Evolutionary conservation across 305 asterid genomes (phyloP).

Genomic region (Fraxinus greggii): DNA sequence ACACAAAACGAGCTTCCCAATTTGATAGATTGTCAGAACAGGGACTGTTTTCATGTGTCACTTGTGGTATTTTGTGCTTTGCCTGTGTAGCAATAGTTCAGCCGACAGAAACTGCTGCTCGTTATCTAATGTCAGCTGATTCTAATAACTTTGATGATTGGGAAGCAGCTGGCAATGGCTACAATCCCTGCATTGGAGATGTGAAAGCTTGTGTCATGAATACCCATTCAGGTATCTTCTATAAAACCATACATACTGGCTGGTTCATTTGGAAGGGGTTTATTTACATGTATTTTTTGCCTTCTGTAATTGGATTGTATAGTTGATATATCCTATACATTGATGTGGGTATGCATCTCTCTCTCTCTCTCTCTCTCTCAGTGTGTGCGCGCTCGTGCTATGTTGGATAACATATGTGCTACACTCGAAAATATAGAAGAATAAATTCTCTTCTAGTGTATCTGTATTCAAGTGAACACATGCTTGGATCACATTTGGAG

Average conservation of each 20-base stretch:
- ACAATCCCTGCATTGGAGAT: constrained; percentile 31
- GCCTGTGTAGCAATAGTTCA: constrained; percentile 85
- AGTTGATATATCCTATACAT: constrained; percentile 6
- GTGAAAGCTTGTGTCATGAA: constrained; percentile 33
- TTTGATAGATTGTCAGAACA: constrained; percentile 52
- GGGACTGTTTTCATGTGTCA: constrained; percentile 89
- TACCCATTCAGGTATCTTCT: constrained; percentile 50
- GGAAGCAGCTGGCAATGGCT: constrained; percentile 41
- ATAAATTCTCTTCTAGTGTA: neutral
- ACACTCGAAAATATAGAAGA: neutral
- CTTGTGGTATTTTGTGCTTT: constrained; percentile 97
- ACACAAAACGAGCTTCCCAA: constrained; percentile 44
- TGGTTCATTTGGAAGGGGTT: constrained; percentile 9
- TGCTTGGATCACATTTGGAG: neutral
- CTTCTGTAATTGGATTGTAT: constrained; percentile 18
- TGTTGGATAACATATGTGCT: neutral
- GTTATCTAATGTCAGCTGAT: constrained; percentile 73
- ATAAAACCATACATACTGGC: neutral
- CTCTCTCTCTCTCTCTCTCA: neutral
- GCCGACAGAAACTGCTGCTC: constrained; percentile 75
- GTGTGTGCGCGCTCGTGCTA: neutral
- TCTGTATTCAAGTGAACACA: neutral
- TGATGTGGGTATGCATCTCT: neutral
- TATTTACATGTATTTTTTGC: constrained; percentile 13
- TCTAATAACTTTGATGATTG: constrained; percentile 48